A percentile compares a stretch with the other conserved stretches of the same genome.
These are phyloP conservation scores for Naganishia vaughanmartiniae DNA, from an alignment of 768 basidiomycete species.

Conservation along the genomic window DNA sequence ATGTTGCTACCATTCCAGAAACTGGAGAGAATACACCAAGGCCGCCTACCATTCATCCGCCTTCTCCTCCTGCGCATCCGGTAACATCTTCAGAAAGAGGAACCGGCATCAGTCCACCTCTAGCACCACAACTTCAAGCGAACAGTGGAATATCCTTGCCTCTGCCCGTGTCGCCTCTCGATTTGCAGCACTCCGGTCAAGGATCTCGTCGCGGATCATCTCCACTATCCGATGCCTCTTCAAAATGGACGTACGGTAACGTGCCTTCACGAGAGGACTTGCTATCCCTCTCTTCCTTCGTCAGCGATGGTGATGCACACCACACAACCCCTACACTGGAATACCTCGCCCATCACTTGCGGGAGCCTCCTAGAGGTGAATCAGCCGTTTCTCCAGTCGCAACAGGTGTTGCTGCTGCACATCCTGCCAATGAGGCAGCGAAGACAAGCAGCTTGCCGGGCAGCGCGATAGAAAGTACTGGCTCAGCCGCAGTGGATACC, in stretches of 20 bases:
- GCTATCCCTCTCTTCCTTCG: neutral
- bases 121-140: neutral
- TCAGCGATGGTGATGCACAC: neutral
- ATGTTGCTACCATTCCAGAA: too few relatives aligned
- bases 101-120: neutral
- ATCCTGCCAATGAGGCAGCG: too few relatives aligned
- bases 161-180: neutral
- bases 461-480: neutral
- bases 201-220: conserved; percentile 3
- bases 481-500: neutral
- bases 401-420: neutral
- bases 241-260: conserved; percentile 4
- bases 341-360: neutral
- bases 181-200: neutral
- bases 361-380: neutral
- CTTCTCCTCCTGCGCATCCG: neutral
- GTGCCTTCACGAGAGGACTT: neutral
- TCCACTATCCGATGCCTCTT: neutral
- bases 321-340: neutral
- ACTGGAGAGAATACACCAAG: neutral
- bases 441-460: neutral
- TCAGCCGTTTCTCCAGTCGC: neutral
- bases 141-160: too few relatives aligned
- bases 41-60: neutral
- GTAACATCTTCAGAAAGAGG: neutral